These are phyloP conservation scores for Fragaria vesca DNA, from an alignment of 306 rosid species.

Conservation along the genomic window DNA sequence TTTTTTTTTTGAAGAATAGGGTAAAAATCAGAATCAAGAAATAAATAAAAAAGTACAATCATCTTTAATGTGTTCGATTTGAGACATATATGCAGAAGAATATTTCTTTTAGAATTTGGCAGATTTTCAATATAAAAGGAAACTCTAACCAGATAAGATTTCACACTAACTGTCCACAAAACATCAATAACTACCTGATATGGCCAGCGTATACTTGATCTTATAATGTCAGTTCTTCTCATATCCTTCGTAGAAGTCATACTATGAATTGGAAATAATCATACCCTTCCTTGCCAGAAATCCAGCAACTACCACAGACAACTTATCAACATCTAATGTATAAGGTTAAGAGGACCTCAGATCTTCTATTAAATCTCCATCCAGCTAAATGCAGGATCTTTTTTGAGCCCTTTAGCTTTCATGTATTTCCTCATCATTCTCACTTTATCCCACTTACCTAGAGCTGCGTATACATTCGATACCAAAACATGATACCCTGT, in stretches of 20 bases:
- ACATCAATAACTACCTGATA: constrained; percentile 24
- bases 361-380: constrained; percentile 41
- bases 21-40: background rate
- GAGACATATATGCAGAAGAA: too few species aligned
- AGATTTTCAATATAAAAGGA: too few species aligned
- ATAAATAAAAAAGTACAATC: background rate
- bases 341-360: constrained; percentile 29
- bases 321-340: constrained; percentile 5
- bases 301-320: background rate
- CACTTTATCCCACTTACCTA: constrained; percentile 69
- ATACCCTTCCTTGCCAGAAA: constrained; percentile 27
- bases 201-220: constrained; percentile 23
- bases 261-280: constrained; percentile 22
- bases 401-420: constrained; percentile 46
- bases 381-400: constrained; percentile 70
- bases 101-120: too few species aligned
- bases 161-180: constrained; percentile 10
- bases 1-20: too few species aligned
- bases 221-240: constrained; percentile 23
- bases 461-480: constrained; percentile 57
- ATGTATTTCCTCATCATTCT: constrained; percentile 45
- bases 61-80: background rate
- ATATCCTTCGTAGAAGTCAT: constrained; percentile 17
- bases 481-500: constrained; percentile 49
- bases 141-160: too few species aligned